Base-by-base conservation (phyloP, 495 filamentous ascomycete species). In the Annulohypoxylon bovei region DNA sequence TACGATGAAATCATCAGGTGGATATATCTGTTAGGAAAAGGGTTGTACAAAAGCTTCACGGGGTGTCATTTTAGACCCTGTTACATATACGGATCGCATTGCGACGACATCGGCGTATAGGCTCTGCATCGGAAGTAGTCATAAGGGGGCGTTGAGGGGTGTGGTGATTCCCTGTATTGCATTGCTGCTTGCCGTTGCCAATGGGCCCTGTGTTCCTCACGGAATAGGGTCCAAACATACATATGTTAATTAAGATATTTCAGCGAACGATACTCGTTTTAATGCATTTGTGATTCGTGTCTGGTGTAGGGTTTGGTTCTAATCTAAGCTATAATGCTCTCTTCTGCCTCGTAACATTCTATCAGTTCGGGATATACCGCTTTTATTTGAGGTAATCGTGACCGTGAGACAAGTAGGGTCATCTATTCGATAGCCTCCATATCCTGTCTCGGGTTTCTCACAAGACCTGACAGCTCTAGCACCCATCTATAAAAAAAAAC, bases 81-180 rank as follows among this genome's bases (percentile, higher is more conserved):
- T 44, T 55, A 23, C 32, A 28, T 65, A 65, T 58, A 52, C 33
- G 42, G 12, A 30, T 25, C 28, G 50, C 50, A 53, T 67, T 28
- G 46, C 23, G 46, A 16, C 25, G 23, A 16, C 33, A 27, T 55
- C 40, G 64, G 55, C 55, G 64, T 60, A 53, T 44, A 18, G 53
- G 54, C 44, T 59, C 16, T 66, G 63, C 63, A 66, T 66, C 54
- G 55, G 35, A 37, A 66, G 47, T 58, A 42, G 32, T 66, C 63
- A 66, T 42, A 18, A 49, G 32, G 63, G 18, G 63, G 63, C 63
- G 63, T 66, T 66, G 32, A 40, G 12, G 32, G 39, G 39, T 16
- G 37, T 40, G 14, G 12, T 40, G 37, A 16, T 37, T 37, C 11
- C n/a, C n/a, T n/a, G n/a, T n/a, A n/a, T n/a, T n/a, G n/a, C n/a